Percentiles rank a stretch among this genome's conserved stretches.
These are phyloP conservation scores for Gracilaria gracilis DNA, from an alignment of 23 red algal species.

Conservation along the genomic window DNA sequence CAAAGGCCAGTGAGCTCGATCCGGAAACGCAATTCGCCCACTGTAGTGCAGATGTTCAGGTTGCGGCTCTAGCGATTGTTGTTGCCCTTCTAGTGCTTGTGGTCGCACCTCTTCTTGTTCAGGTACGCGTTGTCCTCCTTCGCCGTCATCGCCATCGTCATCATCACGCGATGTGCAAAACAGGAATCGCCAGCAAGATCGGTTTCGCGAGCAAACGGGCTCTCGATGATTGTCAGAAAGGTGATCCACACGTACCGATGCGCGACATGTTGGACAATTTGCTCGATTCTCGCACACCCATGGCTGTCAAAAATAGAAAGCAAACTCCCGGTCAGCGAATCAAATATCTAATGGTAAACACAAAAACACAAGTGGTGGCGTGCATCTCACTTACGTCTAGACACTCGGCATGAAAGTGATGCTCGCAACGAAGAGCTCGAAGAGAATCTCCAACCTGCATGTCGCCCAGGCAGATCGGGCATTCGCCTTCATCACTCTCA, in stretches of 20 bases:
- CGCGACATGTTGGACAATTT: conserved; percentile 54
- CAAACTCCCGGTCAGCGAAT: not conserved
- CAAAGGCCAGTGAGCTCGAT: conserved; percentile 4
- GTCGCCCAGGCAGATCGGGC: conserved; percentile 55
- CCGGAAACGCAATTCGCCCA: conserved; percentile 11
- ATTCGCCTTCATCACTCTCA: conserved; percentile 32
- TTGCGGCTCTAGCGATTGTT: not conserved
- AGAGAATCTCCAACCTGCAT: conserved; percentile 45
- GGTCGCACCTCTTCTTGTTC: not conserved
- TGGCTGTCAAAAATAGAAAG: conserved; percentile 29
- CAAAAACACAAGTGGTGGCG: not conserved
- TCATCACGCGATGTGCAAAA: not conserved
- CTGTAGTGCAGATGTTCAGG: not conserved
- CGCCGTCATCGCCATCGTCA: not conserved
- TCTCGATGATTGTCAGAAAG: conserved; percentile 48
- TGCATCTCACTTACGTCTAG: conserved; percentile 58
- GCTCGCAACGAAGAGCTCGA: conserved; percentile 50
- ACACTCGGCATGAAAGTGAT: conserved; percentile 67
- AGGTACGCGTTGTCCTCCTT: not conserved
- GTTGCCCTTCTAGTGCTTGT: too few relatives aligned
- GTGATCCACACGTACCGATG: conserved; percentile 30
- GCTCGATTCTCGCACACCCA: conserved; percentile 56
- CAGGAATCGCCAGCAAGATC: not conserved
- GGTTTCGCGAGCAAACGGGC: not conserved
- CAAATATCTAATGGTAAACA: not conserved